A percentile compares a stretch with the other conserved stretches of the same genome.
Conservation (phyloP, 2,329 filamentous ascomycete species). For the Hymenoscyphus linearis region DNA sequence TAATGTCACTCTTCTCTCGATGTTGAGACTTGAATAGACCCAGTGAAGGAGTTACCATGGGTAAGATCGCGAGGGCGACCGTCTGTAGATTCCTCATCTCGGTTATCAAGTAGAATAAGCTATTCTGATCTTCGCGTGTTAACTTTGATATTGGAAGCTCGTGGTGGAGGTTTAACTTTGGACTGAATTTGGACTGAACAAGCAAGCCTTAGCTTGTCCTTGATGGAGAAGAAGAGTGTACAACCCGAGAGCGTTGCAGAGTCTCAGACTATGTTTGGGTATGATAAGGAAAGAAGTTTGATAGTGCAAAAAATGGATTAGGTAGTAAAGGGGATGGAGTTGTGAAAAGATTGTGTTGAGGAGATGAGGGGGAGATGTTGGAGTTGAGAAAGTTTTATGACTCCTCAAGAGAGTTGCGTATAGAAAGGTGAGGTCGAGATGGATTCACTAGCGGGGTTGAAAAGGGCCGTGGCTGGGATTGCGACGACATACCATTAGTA, state of each 20-base stretch:
- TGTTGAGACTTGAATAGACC: neutral
- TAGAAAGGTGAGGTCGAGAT: neutral
- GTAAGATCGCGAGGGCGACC: neutral
- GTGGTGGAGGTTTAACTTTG: too few species aligned
- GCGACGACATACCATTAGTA: neutral
- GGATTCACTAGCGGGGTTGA: neutral
- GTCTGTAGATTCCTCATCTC: neutral
- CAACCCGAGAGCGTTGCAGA: neutral
- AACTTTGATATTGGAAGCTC: neutral
- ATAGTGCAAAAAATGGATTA: neutral
- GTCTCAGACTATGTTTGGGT: neutral
- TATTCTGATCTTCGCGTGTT: neutral
- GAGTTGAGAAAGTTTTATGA: neutral
- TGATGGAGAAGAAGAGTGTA: neutral
- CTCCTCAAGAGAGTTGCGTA: neutral
- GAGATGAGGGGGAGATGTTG: neutral
- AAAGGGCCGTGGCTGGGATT: neutral
- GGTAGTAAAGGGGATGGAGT: neutral
- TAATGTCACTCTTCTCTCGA: neutral
- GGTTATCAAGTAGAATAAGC: neutral
- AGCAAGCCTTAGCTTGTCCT: neutral
- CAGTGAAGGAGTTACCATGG: neutral
- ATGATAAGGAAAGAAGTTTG: neutral
- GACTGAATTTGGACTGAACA: neutral
- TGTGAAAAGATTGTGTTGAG: neutral